Percentiles rank a stretch among this genome's conserved stretches.
These are phyloP conservation scores for Cardiosporidium cionae DNA, from an alignment of 169 alveolate species.

Conservation along the genomic window DNA sequence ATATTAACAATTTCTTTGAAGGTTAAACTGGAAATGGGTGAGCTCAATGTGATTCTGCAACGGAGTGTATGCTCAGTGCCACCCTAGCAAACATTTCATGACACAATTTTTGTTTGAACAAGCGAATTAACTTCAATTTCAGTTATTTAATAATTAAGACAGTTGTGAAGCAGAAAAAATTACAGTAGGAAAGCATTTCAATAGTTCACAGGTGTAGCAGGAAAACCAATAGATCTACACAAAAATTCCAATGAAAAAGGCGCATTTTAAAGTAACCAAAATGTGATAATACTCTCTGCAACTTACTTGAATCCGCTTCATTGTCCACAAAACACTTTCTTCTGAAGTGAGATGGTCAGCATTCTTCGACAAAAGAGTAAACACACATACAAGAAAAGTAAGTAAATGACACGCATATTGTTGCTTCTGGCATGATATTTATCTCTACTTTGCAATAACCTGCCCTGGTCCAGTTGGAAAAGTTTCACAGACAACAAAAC, in stretches of 20 bases:
- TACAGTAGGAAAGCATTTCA: too few relatives aligned
- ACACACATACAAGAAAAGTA: too few relatives aligned
- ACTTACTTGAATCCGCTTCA: background rate
- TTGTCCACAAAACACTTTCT: background rate
- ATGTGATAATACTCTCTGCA: too few relatives aligned
- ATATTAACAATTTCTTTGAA: slow-evolving; percentile 81
- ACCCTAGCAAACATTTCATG: slow-evolving; percentile 1
- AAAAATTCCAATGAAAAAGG: too few relatives aligned
- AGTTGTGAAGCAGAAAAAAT: too few relatives aligned
- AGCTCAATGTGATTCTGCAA: slow-evolving; percentile 13
- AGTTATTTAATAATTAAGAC: too few relatives aligned
- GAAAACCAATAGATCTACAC: too few relatives aligned
- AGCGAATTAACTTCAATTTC: too few relatives aligned
- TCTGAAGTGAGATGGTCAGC: background rate
- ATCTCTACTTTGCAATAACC: slow-evolving; percentile 21
- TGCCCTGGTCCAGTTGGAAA: slow-evolving; percentile 40
- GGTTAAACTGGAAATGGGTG: background rate
- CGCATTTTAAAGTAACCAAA: too few relatives aligned
- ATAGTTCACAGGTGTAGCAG: too few relatives aligned
- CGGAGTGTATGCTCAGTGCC: slow-evolving; percentile 32
- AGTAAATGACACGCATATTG: background rate
- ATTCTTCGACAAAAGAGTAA: background rate
- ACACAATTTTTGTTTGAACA: too few relatives aligned
- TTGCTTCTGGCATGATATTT: background rate
- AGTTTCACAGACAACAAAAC: slow-evolving; percentile 42